A percentile compares a stretch with the other conserved stretches of the same genome.
Evolutionary conservation across 116 monocot species (phyloP).

Genomic region (Zostera marina): DNA sequence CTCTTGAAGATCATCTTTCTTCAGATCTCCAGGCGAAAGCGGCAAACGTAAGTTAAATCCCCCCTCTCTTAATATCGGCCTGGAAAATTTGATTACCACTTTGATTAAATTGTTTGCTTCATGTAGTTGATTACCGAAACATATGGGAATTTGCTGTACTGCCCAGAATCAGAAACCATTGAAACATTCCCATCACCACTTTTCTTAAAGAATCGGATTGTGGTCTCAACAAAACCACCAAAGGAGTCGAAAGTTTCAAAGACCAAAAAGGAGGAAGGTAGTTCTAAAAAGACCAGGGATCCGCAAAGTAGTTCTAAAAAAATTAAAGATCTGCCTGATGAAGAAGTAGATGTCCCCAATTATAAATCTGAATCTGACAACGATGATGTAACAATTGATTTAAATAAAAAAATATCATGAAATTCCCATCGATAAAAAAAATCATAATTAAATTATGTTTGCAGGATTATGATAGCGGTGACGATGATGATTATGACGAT

Average conservation of each 20-base stretch:
- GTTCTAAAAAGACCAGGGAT: slow-evolving; percentile 16
- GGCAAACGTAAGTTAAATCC: slow-evolving; percentile 29
- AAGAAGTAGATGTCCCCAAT: slow-evolving; percentile 47
- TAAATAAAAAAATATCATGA: no score
- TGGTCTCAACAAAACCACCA: slow-evolving; percentile 77
- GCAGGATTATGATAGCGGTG: slow-evolving; percentile 6
- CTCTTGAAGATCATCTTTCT: slow-evolving; percentile 72
- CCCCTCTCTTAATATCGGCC: background rate
- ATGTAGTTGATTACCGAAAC: slow-evolving; percentile 52
- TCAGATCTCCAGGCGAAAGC: slow-evolving; percentile 75
- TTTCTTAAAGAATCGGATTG: slow-evolving; percentile 36
- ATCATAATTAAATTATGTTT: slow-evolving; percentile 1
- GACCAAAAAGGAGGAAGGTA: slow-evolving; percentile 19
- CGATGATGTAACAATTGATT: slow-evolving; percentile 1
- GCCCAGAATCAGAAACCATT: slow-evolving; percentile 32
- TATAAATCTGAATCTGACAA: slow-evolving; percentile 16
- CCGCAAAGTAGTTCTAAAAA: slow-evolving; percentile 11
- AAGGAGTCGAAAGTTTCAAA: slow-evolving; percentile 51
- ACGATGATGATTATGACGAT: slow-evolving; percentile 15
- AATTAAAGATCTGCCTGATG: slow-evolving; percentile 22
- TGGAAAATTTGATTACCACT: no score
- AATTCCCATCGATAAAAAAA: no score
- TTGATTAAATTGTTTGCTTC: background rate
- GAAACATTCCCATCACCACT: slow-evolving; percentile 63
- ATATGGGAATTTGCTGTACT: slow-evolving; percentile 64